Percentiles rank a stretch among this genome's conserved stretches.
Conservation (phyloP, 345 rosid genomes). For the Chamaenerion angustifolium region DNA sequence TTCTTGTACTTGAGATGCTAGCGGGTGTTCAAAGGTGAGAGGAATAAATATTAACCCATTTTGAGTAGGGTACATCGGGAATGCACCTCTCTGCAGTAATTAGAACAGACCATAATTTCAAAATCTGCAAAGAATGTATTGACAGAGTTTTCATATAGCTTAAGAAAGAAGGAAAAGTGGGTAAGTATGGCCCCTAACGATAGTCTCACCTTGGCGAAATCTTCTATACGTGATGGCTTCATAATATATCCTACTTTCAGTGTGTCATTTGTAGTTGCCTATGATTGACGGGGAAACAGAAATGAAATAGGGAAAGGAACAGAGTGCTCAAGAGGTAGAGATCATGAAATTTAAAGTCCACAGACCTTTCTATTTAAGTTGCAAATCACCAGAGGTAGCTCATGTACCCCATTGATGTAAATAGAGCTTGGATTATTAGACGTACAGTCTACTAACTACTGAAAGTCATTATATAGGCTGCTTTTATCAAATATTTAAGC, state of each 20-base stretch:
- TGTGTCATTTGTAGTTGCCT: conserved; percentile 38
- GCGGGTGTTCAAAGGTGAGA: conserved; percentile 48
- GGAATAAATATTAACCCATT: conserved; percentile 70
- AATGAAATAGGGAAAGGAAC: not conserved
- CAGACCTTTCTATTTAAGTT: conserved; percentile 47
- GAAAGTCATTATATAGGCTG: conserved; percentile 10
- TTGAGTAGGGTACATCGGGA: conserved; percentile 64
- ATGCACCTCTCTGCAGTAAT: conserved; percentile 68
- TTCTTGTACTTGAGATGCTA: conserved; percentile 50
- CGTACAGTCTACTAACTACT: conserved; percentile 19
- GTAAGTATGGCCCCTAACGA: not conserved
- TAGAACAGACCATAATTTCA: conserved; percentile 3
- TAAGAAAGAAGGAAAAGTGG: not conserved
- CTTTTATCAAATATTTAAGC: no score
- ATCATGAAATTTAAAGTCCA: not conserved
- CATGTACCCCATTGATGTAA: conserved; percentile 28
- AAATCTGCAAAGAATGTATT: no score
- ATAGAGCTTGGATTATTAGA: conserved; percentile 19
- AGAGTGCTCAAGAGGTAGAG: not conserved
- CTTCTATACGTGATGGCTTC: conserved; percentile 84
- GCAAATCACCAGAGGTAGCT: conserved; percentile 50
- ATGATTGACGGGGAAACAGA: not conserved
- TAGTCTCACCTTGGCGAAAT: conserved; percentile 63
- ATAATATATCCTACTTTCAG: conserved; percentile 62
- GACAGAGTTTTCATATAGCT: not conserved